Conservation (phyloP, 1,284 basidiomycete genomes). For the Chalciporus sp. region DNA sequence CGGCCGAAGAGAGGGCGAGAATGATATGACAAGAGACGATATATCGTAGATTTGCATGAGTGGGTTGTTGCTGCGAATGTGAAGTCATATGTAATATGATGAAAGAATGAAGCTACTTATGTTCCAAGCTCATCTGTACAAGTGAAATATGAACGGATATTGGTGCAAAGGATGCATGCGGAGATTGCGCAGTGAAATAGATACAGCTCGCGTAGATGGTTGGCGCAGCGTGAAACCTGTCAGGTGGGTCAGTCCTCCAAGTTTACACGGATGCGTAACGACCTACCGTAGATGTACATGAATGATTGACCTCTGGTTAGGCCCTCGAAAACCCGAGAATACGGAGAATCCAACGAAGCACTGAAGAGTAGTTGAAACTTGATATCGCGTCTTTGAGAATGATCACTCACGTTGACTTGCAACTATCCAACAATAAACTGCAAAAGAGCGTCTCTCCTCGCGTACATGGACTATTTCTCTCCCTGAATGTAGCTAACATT, state of each 20-base stretch:
- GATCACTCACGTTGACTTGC: slow-evolving; percentile 27
- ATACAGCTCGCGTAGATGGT: slow-evolving; percentile 20
- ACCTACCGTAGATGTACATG: slow-evolving; percentile 14
- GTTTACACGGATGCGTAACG: neutral
- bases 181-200: slow-evolving; percentile 27
- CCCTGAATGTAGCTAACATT: slow-evolving; percentile 24
- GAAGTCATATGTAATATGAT: slow-evolving; percentile 17
- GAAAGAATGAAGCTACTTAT: slow-evolving; percentile 7
- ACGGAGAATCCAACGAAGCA: slow-evolving; percentile 25
- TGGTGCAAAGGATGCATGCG: slow-evolving; percentile 25
- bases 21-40: neutral
- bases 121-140: slow-evolving; percentile 14
- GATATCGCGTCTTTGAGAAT: neutral
- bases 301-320: slow-evolving; percentile 20
- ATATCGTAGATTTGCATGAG: slow-evolving; percentile 24
- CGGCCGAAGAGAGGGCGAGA: neutral
- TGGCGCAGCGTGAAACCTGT: slow-evolving; percentile 9
- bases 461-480: slow-evolving; percentile 6
- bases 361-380: slow-evolving; percentile 13
- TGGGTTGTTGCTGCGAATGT: slow-evolving; percentile 2
- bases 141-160: slow-evolving; percentile 8
- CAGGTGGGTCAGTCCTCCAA: slow-evolving; percentile 5
- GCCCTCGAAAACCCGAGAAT: slow-evolving; percentile 28
- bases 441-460: slow-evolving; percentile 13
- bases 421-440: slow-evolving; percentile 25